phyloP scores from a whole-genome alignment of 2,329 filamentous ascomycete species.

The Verticillium klebahnii region DNA sequence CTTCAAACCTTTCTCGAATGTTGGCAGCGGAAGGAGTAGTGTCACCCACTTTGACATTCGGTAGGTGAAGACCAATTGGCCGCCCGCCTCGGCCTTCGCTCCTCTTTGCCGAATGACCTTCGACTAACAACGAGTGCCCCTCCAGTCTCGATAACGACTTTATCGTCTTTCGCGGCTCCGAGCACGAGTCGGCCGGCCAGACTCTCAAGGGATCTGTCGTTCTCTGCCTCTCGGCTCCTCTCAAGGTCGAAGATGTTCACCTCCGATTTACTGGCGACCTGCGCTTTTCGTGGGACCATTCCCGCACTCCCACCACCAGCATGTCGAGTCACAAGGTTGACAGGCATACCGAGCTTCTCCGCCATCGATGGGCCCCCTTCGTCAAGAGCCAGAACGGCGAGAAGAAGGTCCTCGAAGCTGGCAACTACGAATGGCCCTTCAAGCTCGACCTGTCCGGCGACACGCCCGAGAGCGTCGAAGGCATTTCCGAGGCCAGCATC shows the following conservation, averaged over 20 bases:
- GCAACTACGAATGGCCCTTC: conserved; percentile 83
- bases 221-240: conserved; percentile 63
- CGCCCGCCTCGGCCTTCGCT: not conserved
- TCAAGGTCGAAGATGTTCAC: conserved; percentile 70
- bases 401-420: conserved; percentile 58
- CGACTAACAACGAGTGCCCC: conserved; percentile 3
- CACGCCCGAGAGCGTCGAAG: conserved; percentile 84
- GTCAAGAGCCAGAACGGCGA: conserved; percentile 50
- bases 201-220: conserved; percentile 70
- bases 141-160: conserved; percentile 71
- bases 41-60: conserved; percentile 55
- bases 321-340: conserved; percentile 57
- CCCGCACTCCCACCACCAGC: conserved; percentile 49
- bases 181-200: conserved; percentile 72
- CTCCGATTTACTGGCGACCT: conserved; percentile 67
- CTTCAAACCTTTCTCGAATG: conserved; percentile 51
- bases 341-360: conserved; percentile 55
- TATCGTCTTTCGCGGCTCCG: conserved; percentile 70
- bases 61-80: conserved; percentile 28
- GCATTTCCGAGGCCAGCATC: conserved; percentile 78
- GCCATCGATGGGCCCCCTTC: conserved; percentile 67
- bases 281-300: conserved; percentile 58
- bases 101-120: conserved; percentile 4
- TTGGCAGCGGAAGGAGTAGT: conserved; percentile 41
- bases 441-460: conserved; percentile 67